Evolutionary conservation across 805 yeast species (phyloP), one percentile per base, ranked within the genome.

Genomic region (Clavispora asparagi): DNA sequence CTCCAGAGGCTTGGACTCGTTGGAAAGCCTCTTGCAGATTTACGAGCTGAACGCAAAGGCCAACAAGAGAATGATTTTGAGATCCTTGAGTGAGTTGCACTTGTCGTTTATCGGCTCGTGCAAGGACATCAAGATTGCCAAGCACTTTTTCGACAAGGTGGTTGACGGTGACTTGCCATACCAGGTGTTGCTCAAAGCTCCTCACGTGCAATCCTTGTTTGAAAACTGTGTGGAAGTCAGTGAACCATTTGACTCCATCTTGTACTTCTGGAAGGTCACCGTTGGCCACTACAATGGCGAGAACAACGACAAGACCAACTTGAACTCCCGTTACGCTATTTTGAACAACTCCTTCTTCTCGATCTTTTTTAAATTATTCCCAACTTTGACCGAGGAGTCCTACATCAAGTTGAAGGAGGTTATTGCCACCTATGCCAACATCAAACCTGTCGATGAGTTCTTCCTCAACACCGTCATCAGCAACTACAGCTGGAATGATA

Each of bases 101-200:
- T 72, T 86, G 50, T 74, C 84, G 3, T 87, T 87, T 56, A 83
- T 87, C 59, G 94, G 95, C 39, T 81, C 79, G 53, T 84, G 89
- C 63, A 79, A 78, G 59, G 90, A 87, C 59, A 73, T 85, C 45
- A 71, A 71, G 37, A 82, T 87, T 40, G 87, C 95, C 5, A 80
- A 79, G 58, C 77, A 81, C 36, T 87, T 87, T 57, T 87, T 84
- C 62, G 82, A 81, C 55, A 85, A 83, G 62, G 92, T 88, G 4
- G 71, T 86, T 42, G 72, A 76, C 50, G 77, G 74, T 54, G 82
- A 81, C 51, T 81, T 85, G 75, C 95, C 95, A 14, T 87, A 87
- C 60, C 68, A 71, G 46, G 81, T 87, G 27, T 79, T 77, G 37
- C 70, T 85, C 54, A 91, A 87, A 62, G 87, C 85, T 14, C 86